Base-by-base conservation (phyloP, 2,329 filamentous ascomycete genomes). In the Dactylellina haptotyla region DNA sequence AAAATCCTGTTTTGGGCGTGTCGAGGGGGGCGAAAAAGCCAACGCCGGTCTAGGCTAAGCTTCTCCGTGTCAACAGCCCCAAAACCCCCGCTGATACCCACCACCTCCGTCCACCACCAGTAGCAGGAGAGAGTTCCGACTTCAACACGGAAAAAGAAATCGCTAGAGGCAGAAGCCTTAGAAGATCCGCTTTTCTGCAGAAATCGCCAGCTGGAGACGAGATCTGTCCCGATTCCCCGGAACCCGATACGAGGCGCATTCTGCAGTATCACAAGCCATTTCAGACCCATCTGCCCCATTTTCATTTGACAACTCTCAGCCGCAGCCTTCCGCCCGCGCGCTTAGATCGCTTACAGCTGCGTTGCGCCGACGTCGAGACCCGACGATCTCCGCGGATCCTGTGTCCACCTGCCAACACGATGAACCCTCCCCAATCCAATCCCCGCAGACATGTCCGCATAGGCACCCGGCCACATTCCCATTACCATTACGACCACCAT, bases 401-500 rank as follows among this genome's bases (percentile, higher is more conserved):
- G 18, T 28, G 16, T 12, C 20, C 43, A 25, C n/a, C 23, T 20
- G 12, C 12, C 43, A 46, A n/a, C 43, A 20, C 20, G 43, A 10
- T 46, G 20, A 45, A 10, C 9, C 46, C 46, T 50, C 46, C 46
- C 46, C 8, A 12, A n/a, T 14, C 37, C 12, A 41, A 41, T 41
- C 16, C 58, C 53, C 58, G 3, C 4, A 41, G 12, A 5, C 37
- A 41, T 41, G 4, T n/a, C 37, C 12, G 4, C 37, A 5, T n/a
- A 3, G 18, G 12, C 12, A 41, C 18, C 37, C 4, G 14, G 3
- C 12, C 37, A 4, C 37, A 41, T 5, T n/a, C 12, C 3, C 4
- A 41, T 61, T n/a, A n/a, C n/a, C n/a, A n/a, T n/a, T 37, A 4
- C 30, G 20, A 1, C 39, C 30, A 79, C 82, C 51, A 80, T 80